Percentiles rank a stretch among this genome's conserved stretches.
Conservation (phyloP, 352 stramenopile genomes). For the Achlya hypogyna region DNA sequence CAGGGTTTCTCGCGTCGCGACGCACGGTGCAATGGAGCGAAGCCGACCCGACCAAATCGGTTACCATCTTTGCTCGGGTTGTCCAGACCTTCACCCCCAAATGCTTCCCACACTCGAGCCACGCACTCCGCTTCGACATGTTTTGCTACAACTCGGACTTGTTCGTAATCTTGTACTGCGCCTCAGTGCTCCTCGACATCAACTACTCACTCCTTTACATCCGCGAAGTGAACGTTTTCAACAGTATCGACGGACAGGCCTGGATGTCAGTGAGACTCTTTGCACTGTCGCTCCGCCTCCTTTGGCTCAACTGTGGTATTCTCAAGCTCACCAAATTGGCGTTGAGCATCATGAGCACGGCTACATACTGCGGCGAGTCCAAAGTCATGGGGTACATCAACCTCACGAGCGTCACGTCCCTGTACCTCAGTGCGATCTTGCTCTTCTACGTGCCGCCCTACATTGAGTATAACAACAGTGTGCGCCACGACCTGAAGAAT, state of each 20-base stretch:
- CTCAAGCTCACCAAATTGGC: background rate
- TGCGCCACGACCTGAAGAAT: background rate
- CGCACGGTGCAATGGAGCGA: conserved; percentile 6
- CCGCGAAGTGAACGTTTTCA: background rate
- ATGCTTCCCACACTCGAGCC: background rate
- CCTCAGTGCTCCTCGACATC: background rate
- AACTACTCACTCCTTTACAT: background rate
- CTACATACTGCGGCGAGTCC: conserved; percentile 1
- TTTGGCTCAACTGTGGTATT: conserved; percentile 15
- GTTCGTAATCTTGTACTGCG: conserved; percentile 13
- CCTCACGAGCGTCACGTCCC: conserved; percentile 2
- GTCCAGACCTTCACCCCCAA: background rate
- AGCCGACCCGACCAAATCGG: background rate
- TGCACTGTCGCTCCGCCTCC: background rate
- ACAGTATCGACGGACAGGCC: background rate
- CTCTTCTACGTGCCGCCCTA: background rate
- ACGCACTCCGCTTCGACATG: conserved; percentile 1
- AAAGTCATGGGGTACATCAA: conserved; percentile 3
- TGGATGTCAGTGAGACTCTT: background rate
- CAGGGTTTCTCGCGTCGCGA: background rate
- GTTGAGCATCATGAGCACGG: background rate
- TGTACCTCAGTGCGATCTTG: conserved; percentile 5
- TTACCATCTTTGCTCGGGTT: background rate
- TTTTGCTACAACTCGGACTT: conserved; percentile 18
- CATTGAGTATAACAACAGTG: conserved; percentile 4